A percentile compares a stretch with the other conserved stretches of the same genome.
Conservation (phyloP, 371 early-diverging fungal species). For the Mortierella sp. region DNA sequence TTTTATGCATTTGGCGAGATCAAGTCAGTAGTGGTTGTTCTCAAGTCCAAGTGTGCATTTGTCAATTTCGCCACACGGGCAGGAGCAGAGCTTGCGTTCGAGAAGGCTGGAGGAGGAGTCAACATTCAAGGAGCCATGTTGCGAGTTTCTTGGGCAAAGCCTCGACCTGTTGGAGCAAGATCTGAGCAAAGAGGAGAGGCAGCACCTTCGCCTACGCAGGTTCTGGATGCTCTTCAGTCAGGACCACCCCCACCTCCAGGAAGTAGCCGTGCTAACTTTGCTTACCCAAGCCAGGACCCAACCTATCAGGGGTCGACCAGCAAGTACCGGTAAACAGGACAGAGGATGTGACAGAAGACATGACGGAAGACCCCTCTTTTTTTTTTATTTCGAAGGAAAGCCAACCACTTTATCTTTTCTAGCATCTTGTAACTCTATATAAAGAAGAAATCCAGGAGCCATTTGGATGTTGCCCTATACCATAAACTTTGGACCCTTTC, state of each 20-base stretch:
- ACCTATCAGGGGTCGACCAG: constrained; percentile 55
- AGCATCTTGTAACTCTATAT: constrained; percentile 1
- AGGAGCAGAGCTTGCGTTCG: constrained; percentile 82
- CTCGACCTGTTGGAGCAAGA: constrained; percentile 66
- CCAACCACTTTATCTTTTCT: background rate
- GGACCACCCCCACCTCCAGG: constrained; percentile 57
- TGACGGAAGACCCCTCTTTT: background rate
- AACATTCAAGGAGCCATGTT: constrained; percentile 61
- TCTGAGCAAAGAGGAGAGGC: constrained; percentile 53
- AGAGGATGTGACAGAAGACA: background rate
- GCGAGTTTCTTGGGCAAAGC: constrained; percentile 71
- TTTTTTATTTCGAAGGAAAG: too few relatives aligned
- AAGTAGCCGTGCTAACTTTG: constrained; percentile 16
- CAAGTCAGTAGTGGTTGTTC: constrained; percentile 85
- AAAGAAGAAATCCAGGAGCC: background rate
- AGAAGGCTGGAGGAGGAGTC: constrained; percentile 62
- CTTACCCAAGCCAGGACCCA: constrained; percentile 58
- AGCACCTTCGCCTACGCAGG: constrained; percentile 20
- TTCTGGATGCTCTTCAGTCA: constrained; percentile 45
- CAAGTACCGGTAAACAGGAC: constrained; percentile 44
- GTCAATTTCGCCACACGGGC: constrained; percentile 84
- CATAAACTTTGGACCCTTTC: too few relatives aligned
- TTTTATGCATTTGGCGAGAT: constrained; percentile 90
- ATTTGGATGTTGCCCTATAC: too few relatives aligned
- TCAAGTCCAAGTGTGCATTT: constrained; percentile 87